Conservation (phyloP, 805 yeast species). For the Geotrichum ghanense region DNA sequence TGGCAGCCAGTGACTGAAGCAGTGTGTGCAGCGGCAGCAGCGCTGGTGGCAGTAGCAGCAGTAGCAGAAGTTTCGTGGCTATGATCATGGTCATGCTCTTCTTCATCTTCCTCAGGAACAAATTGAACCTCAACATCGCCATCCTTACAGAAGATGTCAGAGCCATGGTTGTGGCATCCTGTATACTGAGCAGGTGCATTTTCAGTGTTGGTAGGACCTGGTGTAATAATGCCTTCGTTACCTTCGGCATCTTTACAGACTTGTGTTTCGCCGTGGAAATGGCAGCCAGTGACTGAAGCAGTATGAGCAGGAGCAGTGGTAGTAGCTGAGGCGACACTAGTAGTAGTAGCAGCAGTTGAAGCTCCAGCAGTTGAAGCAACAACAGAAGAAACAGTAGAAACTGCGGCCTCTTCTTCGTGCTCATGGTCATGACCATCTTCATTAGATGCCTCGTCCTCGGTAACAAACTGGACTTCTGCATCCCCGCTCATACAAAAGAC, state of each 20-base stretch:
- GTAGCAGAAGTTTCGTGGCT: not conserved
- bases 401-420: not conserved
- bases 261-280: not conserved
- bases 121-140: constrained; percentile 1
- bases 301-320: not conserved
- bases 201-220: not conserved
- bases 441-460: not conserved
- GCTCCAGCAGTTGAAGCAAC: not conserved
- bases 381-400: not conserved
- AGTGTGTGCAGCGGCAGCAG: not conserved
- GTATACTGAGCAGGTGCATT: constrained; percentile 2
- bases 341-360: not conserved
- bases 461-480: constrained; percentile 3
- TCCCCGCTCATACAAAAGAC: not conserved
- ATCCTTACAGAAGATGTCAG: not conserved
- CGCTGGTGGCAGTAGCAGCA: constrained; percentile 1
- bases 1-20: not conserved
- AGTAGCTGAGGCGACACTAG: not conserved
- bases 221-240: not conserved
- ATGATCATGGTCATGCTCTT: not conserved
- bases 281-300: not conserved
- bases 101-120: not conserved
- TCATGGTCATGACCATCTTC: not conserved
- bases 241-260: not conserved
- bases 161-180: constrained; percentile 4